Conservation (phyloP, 1,284 basidiomycete species). For the Phaffia rhodozyma region DNA sequence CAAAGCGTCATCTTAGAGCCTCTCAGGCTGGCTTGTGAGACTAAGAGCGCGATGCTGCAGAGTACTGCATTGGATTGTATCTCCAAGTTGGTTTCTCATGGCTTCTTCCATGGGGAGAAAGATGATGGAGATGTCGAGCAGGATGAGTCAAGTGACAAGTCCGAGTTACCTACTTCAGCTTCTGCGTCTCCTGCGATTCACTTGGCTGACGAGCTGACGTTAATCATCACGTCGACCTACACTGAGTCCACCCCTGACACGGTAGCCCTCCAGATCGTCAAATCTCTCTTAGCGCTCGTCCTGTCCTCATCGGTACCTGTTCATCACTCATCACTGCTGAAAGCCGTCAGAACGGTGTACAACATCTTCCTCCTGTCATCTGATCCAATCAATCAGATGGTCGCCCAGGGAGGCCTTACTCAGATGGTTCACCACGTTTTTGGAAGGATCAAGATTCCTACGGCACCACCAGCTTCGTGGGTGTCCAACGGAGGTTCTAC, state of each 20-base stretch:
- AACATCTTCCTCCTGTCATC: slow-evolving; percentile 85
- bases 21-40: slow-evolving; percentile 83
- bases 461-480: background rate
- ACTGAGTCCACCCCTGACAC: slow-evolving; percentile 72
- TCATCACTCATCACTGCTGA: slow-evolving; percentile 84
- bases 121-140: slow-evolving; percentile 23
- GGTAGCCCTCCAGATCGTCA: slow-evolving; percentile 88
- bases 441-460: slow-evolving; percentile 41
- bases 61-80: slow-evolving; percentile 91
- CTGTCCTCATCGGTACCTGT: slow-evolving; percentile 74
- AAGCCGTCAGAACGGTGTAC: slow-evolving; percentile 90
- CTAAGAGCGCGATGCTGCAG: slow-evolving; percentile 78
- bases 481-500: background rate
- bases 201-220: slow-evolving; percentile 78
- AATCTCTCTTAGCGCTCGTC: slow-evolving; percentile 76
- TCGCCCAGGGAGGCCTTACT: slow-evolving; percentile 88
- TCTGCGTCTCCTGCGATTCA: slow-evolving; percentile 47
- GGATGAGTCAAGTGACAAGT: slow-evolving; percentile 24
- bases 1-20: slow-evolving; percentile 76
- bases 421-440: slow-evolving; percentile 97
- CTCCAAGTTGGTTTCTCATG: slow-evolving; percentile 88
- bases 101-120: slow-evolving; percentile 60
- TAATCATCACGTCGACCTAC: slow-evolving; percentile 87
- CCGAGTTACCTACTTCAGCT: slow-evolving; percentile 20
- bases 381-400: slow-evolving; percentile 85